phyloP scores from a whole-genome alignment of 495 filamentous ascomycete species.

The Hypoxylon fragiforme region DNA sequence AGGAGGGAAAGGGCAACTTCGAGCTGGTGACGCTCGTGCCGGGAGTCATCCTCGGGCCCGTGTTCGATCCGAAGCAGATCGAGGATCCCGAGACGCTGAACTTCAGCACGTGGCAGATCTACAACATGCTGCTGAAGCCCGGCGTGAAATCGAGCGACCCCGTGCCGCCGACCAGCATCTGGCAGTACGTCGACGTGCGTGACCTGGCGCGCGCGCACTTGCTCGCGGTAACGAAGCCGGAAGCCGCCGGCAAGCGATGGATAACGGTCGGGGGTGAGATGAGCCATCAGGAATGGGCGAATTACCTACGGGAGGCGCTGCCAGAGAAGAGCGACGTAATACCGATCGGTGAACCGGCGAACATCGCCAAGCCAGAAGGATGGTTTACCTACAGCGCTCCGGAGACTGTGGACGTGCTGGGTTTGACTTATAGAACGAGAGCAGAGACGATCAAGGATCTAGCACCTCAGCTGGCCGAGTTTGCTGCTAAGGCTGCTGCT shows the following conservation, averaged over 20 bases:
- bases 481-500: too few species aligned
- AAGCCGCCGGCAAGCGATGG: constrained; percentile 71
- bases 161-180: constrained; percentile 58
- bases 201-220: constrained; percentile 75
- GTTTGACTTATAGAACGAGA: constrained; percentile 58
- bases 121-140: constrained; percentile 56
- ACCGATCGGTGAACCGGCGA: constrained; percentile 52
- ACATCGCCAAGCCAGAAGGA: constrained; percentile 35
- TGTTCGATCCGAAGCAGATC: constrained; percentile 48
- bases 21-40: constrained; percentile 68
- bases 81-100: constrained; percentile 64
- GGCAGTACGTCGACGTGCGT: constrained; percentile 68
- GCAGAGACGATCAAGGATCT: constrained; percentile 60
- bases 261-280: constrained; percentile 66
- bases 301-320: constrained; percentile 66
- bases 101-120: constrained; percentile 65
- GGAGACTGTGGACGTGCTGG: constrained; percentile 59
- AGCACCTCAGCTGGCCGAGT: constrained; percentile 21
- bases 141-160: constrained; percentile 54
- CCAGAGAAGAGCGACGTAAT: constrained; percentile 65
- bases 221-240: constrained; percentile 64
- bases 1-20: constrained; percentile 78
- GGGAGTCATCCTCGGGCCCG: constrained; percentile 73
- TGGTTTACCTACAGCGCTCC: constrained; percentile 47
- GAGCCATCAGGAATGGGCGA: constrained; percentile 65